These are phyloP conservation scores for Phytophthora colocasiae DNA, from an alignment of 352 stramenopile species.

Conservation along the genomic window DNA sequence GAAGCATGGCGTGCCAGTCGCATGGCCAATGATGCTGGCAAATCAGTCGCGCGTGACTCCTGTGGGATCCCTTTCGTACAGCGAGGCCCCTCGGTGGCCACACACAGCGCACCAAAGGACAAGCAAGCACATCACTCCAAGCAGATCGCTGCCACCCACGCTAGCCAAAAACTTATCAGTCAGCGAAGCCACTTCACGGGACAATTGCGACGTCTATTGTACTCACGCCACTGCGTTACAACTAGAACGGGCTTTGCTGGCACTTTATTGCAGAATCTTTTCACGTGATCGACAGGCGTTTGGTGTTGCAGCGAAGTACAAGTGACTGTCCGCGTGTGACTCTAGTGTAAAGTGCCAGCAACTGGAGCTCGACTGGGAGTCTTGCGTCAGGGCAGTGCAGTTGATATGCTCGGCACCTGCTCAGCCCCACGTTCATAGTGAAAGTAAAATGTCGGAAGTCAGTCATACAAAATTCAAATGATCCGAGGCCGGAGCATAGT, in stretches of 20 bases:
- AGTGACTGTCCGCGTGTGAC: slow-evolving; percentile 23
- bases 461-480: slow-evolving; percentile 21
- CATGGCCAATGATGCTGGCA: slow-evolving; percentile 10
- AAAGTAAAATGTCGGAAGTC: slow-evolving; percentile 25
- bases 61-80: slow-evolving; percentile 28
- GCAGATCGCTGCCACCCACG: slow-evolving; percentile 8
- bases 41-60: slow-evolving; percentile 32
- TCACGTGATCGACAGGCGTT: neutral
- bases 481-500: slow-evolving; percentile 11
- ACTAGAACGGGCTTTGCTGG: too few species aligned
- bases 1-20: slow-evolving; percentile 13
- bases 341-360: slow-evolving; percentile 22
- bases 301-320: slow-evolving; percentile 16
- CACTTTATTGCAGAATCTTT: slow-evolving; percentile 1
- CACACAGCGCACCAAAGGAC: slow-evolving; percentile 12
- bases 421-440: slow-evolving; percentile 10
- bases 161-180: neutral
- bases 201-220: too few species aligned
- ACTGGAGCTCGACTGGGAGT: neutral
- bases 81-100: slow-evolving; percentile 20
- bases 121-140: slow-evolving; percentile 21
- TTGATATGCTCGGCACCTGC: slow-evolving; percentile 15
- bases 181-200: slow-evolving; percentile 13
- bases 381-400: neutral
- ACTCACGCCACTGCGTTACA: neutral